These are phyloP conservation scores for Stagonosporopsis rhizophila DNA, from an alignment of 2,329 filamentous ascomycete genomes.

Conservation along the genomic window DNA sequence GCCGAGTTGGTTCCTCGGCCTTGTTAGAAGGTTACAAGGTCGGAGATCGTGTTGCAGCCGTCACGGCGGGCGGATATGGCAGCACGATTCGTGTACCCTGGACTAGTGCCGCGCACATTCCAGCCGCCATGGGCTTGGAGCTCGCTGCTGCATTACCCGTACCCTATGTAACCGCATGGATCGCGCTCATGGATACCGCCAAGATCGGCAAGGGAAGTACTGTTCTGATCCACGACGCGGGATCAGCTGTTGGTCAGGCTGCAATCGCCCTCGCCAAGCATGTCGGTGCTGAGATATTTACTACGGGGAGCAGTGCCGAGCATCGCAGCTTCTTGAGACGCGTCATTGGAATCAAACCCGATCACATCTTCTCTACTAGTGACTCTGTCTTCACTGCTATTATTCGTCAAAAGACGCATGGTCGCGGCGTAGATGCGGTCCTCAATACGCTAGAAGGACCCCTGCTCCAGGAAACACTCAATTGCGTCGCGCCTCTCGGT, in stretches of 20 bases:
- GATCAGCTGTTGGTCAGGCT: slow-evolving; percentile 18
- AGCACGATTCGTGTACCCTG: background rate
- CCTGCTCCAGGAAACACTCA: slow-evolving; percentile 50
- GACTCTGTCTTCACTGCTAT: slow-evolving; percentile 29
- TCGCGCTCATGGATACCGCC: slow-evolving; percentile 24
- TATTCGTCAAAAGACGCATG: slow-evolving; percentile 19
- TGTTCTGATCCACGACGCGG: slow-evolving; percentile 43
- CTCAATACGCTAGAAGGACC: slow-evolving; percentile 39
- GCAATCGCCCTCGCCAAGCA: slow-evolving; percentile 1
- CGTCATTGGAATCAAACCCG: slow-evolving; percentile 16
- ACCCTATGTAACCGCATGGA: slow-evolving; percentile 25
- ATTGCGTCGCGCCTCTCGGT: slow-evolving; percentile 51
- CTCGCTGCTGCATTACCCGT: slow-evolving; percentile 28
- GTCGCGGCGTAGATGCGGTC: slow-evolving; percentile 43
- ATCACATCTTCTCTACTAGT: slow-evolving; percentile 28
- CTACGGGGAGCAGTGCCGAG: slow-evolving; percentile 1
- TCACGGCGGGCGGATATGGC: background rate
- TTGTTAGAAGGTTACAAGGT: background rate
- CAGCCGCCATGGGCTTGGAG: slow-evolving; percentile 21
- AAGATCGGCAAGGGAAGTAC: slow-evolving; percentile 16
- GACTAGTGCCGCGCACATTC: slow-evolving; percentile 9
- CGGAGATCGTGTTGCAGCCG: slow-evolving; percentile 11
- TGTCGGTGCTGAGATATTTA: slow-evolving; percentile 2
- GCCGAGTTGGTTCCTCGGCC: no score
- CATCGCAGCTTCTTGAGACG: slow-evolving; percentile 2